Percentiles rank a stretch among this genome's conserved stretches.
These are phyloP conservation scores for Arabidopsis thaliana DNA, from an alignment of 345 rosid genomes.

Conservation along the genomic window TAIR10.1 NC_003070.9:5577001-5577500, in stretches of 20 bases:
- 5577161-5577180: constrained; percentile 86
- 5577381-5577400: constrained; percentile 74
- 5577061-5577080: constrained; percentile 86
- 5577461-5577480: constrained; percentile 22
- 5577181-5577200: constrained; percentile 97
- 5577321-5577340: constrained; percentile 9
- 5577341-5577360: constrained; percentile 78
- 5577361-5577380: constrained; percentile 89
- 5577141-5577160: constrained; percentile 1
- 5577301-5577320: background rate
- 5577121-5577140: background rate
- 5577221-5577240: constrained; percentile 94
- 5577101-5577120: background rate
- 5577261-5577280: constrained; percentile 23
- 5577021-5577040: constrained; percentile 92
- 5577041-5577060: constrained; percentile 93
- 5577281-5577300: background rate
- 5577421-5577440: constrained; percentile 14
- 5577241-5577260: constrained; percentile 99
- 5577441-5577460: background rate
- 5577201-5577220: constrained; percentile 72
- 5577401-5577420: constrained; percentile 29
- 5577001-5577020: constrained; percentile 89
- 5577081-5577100: constrained; percentile 66
- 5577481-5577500: background rate